Evolutionary conservation across 2,329 filamentous ascomycete genomes (phyloP).

Genomic region (Xylariales sp.): DNA sequence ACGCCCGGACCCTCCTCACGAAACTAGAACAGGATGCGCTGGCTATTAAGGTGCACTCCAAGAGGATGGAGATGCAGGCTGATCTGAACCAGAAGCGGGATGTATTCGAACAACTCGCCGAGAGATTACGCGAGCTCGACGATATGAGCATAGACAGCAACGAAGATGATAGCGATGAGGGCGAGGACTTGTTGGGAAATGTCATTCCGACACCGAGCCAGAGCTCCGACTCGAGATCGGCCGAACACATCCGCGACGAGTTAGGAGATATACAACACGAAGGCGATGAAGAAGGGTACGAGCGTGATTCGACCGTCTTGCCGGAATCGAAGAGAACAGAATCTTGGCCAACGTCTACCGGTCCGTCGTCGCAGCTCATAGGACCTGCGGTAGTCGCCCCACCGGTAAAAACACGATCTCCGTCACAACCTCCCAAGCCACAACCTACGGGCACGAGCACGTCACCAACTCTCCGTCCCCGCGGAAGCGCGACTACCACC

Average conservation of each 20-base stretch:
- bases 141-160: constrained; percentile 64
- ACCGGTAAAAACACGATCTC: constrained; percentile 10
- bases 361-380: constrained; percentile 12
- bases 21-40: constrained; percentile 76
- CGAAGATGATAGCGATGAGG: constrained; percentile 59
- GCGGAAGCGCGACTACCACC: constrained; percentile 35
- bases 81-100: constrained; percentile 75
- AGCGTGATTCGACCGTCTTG: constrained; percentile 40
- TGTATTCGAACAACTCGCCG: constrained; percentile 71
- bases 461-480: constrained; percentile 51
- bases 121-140: constrained; percentile 75
- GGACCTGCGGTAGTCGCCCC: constrained; percentile 24
- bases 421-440: constrained; percentile 17
- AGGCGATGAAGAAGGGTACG: constrained; percentile 31
- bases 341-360: constrained; percentile 1
- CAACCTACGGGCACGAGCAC: constrained; percentile 34
- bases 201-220: constrained; percentile 67
- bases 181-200: constrained; percentile 67
- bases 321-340: constrained; percentile 31
- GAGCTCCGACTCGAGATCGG: constrained; percentile 57
- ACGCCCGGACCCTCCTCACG: constrained; percentile 75
- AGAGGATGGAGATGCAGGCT: constrained; percentile 69
- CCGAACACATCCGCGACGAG: constrained; percentile 31
- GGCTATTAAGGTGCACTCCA: constrained; percentile 66
- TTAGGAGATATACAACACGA: constrained; percentile 18